Percentiles rank a stretch among this genome's conserved stretches.
phyloP scores from a whole-genome alignment of 2,329 filamentous ascomycete genomes.

The Colletotrichum truncatum region DNA sequence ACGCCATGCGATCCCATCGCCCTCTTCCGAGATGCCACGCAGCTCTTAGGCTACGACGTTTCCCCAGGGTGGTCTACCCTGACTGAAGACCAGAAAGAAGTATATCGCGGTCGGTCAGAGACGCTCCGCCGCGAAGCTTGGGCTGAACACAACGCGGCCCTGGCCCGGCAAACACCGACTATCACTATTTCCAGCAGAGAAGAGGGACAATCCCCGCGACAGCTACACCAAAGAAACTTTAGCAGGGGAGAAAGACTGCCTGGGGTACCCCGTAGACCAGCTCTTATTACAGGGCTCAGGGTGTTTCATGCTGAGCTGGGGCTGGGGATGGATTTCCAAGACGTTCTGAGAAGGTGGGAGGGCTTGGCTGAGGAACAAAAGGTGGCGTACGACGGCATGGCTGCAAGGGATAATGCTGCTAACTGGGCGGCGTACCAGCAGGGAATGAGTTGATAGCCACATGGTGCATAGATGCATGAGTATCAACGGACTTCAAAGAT shows the following conservation, averaged over 20 bases:
- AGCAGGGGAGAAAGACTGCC: not conserved
- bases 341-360: not conserved
- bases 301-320: not conserved
- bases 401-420: not conserved
- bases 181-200: not conserved
- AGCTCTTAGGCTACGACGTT: not conserved
- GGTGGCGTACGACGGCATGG: not conserved
- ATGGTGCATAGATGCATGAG: too few species aligned
- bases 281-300: not conserved
- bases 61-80: not conserved
- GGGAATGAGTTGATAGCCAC: slow-evolving; percentile 42
- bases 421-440: not conserved
- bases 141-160: not conserved
- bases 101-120: not conserved
- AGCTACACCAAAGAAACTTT: too few species aligned
- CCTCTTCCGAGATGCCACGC: not conserved
- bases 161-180: not conserved
- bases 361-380: not conserved
- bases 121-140: not conserved
- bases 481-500: too few species aligned
- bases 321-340: not conserved
- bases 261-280: not conserved
- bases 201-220: too few species aligned
- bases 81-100: not conserved
- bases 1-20: not conserved